Evolutionary conservation across 2,329 filamentous ascomycete species (phyloP), one percentile per base, ranked within the genome.

Genomic region (Onygena corvina): DNA sequence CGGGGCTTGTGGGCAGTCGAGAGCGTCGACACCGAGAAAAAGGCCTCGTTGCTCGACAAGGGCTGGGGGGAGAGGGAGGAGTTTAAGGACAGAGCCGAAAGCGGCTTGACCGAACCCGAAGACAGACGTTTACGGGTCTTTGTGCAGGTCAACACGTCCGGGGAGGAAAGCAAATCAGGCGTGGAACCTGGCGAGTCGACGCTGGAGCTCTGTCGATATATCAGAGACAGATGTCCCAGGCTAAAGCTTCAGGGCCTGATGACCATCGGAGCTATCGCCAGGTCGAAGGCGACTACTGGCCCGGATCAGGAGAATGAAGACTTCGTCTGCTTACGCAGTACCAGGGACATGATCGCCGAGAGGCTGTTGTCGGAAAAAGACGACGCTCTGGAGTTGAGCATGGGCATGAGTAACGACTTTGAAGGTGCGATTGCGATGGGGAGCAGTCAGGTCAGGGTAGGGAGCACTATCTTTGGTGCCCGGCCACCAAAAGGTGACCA

Each of bases 361-460:
- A 82, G 81, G 56, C 60, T 89, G 47, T 77, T 72, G 0, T 57
- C 79, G 34, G 63, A 71, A 12, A 63, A 56, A 3, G 56, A 54
- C 2, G 61, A 72, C 12, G 74, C 75, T 53, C 63, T 95, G 59
- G 88, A 95, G 71, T 66, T 96, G 67, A 95, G 89, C 67, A 98
- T 98, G 90, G 90, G 90, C 4, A 98, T 98, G 92, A 95, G 88
- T 63, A 81, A 86, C 61, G 92, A 98, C 66, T 98, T 90, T 65
- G 89, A 94, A 71, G 84, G 83, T 5, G 92, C 92, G 0, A 82
- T 96, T 60, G 69, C 67, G 9, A 71, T 87, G 71, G 92, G 92
- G 0, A 95, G 89, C 68, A 76, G 79, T 58, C 88, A 96, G 73
- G 89, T 98, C 4, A 77, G 92, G 51, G 80, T 98, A 6, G 92